Percentiles rank a stretch among this genome's conserved stretches.
Conservation (phyloP, 495 filamentous ascomycete genomes). For the Penicillium canescens region DNA sequence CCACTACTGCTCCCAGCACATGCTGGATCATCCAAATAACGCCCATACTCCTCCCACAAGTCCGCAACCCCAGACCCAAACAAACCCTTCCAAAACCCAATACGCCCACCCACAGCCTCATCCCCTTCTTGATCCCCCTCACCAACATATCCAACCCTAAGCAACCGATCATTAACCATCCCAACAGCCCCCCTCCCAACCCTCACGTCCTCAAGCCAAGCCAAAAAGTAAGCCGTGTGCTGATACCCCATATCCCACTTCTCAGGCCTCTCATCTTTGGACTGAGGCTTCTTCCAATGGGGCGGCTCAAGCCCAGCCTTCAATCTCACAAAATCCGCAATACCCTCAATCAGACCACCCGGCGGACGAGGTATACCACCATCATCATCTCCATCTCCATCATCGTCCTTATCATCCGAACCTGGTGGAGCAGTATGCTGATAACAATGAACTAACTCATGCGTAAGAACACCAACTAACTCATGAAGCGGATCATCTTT, state of each 20-base stretch:
- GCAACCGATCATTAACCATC: slow-evolving; percentile 66
- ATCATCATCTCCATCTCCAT: neutral
- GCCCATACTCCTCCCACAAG: slow-evolving; percentile 74
- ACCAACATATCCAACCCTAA: slow-evolving; percentile 53
- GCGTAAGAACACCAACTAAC: slow-evolving; percentile 79
- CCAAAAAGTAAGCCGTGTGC: slow-evolving; percentile 87
- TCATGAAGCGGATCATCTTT: slow-evolving; percentile 52
- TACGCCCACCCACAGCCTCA: slow-evolving; percentile 35
- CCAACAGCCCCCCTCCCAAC: slow-evolving; percentile 74
- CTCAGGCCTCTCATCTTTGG: slow-evolving; percentile 39
- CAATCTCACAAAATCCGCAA: slow-evolving; percentile 92
- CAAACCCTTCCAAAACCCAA: slow-evolving; percentile 69
- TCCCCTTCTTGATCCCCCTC: slow-evolving; percentile 34
- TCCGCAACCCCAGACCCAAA: slow-evolving; percentile 64
- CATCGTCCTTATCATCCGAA: slow-evolving; percentile 24
- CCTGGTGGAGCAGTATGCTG: slow-evolving; percentile 69
- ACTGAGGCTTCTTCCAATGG: slow-evolving; percentile 73
- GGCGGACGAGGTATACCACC: slow-evolving; percentile 45
- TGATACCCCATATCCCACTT: slow-evolving; percentile 93
- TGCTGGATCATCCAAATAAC: slow-evolving; percentile 31
- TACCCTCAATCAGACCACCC: slow-evolving; percentile 83
- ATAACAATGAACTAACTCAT: slow-evolving; percentile 96
- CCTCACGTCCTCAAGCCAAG: slow-evolving; percentile 65
- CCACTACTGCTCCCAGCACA: slow-evolving; percentile 7
- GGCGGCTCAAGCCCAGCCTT: slow-evolving; percentile 71